Percentiles rank a stretch among this genome's conserved stretches.
These are phyloP conservation scores for Nannochloropsis gaditana DNA, from an alignment of 108 stramenopile species.

Conservation along the genomic window DNA sequence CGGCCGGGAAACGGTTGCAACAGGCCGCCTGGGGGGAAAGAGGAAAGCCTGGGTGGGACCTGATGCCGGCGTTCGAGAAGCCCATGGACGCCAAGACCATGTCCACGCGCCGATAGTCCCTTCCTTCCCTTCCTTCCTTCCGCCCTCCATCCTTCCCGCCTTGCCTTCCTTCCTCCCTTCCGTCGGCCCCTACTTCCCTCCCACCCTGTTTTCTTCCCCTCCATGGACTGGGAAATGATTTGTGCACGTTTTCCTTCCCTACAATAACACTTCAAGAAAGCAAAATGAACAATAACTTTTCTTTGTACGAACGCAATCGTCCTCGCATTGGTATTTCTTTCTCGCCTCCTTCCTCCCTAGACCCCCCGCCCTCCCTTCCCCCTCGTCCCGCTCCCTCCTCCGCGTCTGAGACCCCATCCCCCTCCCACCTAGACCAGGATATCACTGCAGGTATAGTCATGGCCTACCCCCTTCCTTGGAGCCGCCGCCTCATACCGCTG, in stretches of 20 bases:
- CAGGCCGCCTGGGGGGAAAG: neutral
- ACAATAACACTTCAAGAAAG: no score
- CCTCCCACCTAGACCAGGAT: neutral
- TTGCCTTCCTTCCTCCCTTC: no score
- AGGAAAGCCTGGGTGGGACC: neutral
- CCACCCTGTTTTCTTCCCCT: no score
- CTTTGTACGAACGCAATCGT: no score
- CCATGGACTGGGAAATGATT: no score
- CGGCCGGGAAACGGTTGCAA: neutral
- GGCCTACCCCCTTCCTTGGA: constrained; percentile 26
- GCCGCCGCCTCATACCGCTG: constrained; percentile 32
- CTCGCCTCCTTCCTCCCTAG: no score
- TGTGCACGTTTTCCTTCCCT: no score
- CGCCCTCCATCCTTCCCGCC: neutral
- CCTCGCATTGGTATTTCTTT: no score
- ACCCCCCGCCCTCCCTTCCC: neutral
- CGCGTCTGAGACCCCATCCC: neutral
- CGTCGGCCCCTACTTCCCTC: no score
- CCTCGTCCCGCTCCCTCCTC: neutral
- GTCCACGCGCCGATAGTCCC: neutral
- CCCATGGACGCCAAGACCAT: neutral
- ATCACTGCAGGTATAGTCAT: neutral
- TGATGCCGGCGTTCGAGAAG: constrained; percentile 1
- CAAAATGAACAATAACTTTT: no score
- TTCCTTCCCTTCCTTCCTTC: neutral